Evolutionary conservation across 2,329 filamentous ascomycete genomes (phyloP).

Genomic region (Lanzia echinophila): DNA sequence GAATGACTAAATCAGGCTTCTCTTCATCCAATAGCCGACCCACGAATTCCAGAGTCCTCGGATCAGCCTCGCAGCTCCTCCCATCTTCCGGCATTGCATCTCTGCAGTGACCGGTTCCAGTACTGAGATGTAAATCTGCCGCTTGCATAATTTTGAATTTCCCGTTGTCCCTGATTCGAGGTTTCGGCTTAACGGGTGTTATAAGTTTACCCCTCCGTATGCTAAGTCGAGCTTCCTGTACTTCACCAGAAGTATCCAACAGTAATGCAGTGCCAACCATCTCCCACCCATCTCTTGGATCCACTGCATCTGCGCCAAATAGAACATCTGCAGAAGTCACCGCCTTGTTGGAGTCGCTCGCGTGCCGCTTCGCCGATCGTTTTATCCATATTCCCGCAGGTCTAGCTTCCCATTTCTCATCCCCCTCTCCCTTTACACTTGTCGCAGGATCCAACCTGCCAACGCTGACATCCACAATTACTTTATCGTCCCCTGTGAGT

Average conservation of each 20-base stretch:
- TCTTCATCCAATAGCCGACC: conserved; percentile 80
- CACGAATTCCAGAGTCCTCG: conserved; percentile 85
- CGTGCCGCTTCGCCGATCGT: conserved; percentile 39
- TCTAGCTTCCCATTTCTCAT: conserved; percentile 59
- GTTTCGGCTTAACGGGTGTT: conserved; percentile 61
- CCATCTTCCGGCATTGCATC: conserved; percentile 76
- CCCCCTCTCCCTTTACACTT: conserved; percentile 43
- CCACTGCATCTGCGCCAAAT: conserved; percentile 71
- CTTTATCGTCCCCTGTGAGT: conserved; percentile 50
- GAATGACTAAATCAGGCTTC: conserved; percentile 83
- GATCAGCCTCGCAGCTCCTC: conserved; percentile 82
- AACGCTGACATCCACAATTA: conserved; percentile 60
- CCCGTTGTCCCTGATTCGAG: conserved; percentile 77
- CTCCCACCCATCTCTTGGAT: conserved; percentile 80
- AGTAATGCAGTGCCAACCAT: conserved; percentile 69
- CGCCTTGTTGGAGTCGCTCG: conserved; percentile 38
- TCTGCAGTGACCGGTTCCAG: conserved; percentile 76
- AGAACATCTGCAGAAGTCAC: conserved; percentile 65
- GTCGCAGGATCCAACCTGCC: conserved; percentile 52
- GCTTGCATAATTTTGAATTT: conserved; percentile 97
- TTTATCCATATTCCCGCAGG: conserved; percentile 65
- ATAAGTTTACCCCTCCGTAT: conserved; percentile 65
- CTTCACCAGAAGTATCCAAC: conserved; percentile 54
- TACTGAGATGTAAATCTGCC: conserved; percentile 90
- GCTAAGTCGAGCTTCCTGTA: conserved; percentile 67